Conservation (phyloP, 1,284 basidiomycete species). For the Papiliotrema laurentii region DNA sequence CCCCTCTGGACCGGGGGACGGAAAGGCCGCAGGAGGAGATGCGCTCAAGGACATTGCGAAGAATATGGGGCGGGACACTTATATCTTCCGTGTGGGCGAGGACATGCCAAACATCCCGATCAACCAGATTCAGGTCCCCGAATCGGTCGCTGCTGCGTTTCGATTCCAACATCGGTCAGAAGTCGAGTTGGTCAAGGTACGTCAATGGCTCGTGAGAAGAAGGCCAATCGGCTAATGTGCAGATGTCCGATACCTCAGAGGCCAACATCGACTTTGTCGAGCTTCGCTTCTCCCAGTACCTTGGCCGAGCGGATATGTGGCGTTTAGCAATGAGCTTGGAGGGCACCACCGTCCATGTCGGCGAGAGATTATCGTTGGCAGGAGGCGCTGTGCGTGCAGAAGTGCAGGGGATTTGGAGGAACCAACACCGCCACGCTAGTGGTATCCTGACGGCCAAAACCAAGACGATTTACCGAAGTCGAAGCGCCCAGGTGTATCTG, state of each 20-base stretch:
- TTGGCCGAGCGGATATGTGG: conserved; percentile 93
- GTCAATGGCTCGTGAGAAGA: conserved; percentile 1
- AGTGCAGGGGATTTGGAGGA: conserved; percentile 62
- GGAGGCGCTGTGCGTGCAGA: conserved; percentile 69
- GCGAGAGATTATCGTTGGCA: conserved; percentile 53
- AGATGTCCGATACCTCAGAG: conserved; percentile 61
- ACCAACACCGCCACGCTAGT: conserved; percentile 58
- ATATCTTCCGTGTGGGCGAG: conserved; percentile 38
- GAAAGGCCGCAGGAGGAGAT: conserved; percentile 18
- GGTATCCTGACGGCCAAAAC: conserved; percentile 77
- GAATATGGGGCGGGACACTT: conserved; percentile 33
- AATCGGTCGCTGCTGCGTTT: conserved; percentile 40
- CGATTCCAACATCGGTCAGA: conserved; percentile 44
- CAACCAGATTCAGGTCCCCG: conserved; percentile 43
- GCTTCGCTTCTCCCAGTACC: conserved; percentile 84
- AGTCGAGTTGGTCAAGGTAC: conserved; percentile 42
- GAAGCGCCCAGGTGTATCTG: conserved; percentile 78
- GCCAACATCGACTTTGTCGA: conserved; percentile 77
- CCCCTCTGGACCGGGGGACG: conserved; percentile 1
- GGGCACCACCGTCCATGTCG: conserved; percentile 54
- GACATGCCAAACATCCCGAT: conserved; percentile 30
- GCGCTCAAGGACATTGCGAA: conserved; percentile 33
- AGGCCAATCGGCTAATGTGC: conserved; percentile 38
- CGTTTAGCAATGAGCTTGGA: conserved; percentile 66
- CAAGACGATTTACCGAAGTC: conserved; percentile 82